phyloP scores from a whole-genome alignment of 257 asterid species.

The Thymus quinquecostatus region DNA sequence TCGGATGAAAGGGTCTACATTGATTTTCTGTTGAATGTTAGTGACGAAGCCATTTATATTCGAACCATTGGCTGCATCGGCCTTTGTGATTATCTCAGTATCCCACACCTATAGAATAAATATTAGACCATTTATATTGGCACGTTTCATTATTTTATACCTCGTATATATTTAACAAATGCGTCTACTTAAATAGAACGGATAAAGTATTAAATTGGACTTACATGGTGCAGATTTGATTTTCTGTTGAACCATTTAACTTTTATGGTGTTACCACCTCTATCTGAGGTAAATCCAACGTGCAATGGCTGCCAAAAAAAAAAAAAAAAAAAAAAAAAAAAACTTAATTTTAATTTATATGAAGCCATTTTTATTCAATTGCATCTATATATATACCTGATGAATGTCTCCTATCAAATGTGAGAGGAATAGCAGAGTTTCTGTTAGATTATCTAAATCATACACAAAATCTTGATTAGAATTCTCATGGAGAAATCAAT shows the following conservation, averaged over 20 bases:
- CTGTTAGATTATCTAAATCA: conserved; percentile 40
- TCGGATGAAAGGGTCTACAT: not conserved
- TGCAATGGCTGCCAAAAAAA: conserved; percentile 44
- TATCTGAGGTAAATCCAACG: conserved; percentile 36
- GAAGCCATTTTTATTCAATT: no score
- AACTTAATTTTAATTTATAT: not conserved
- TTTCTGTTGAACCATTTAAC: conserved; percentile 38
- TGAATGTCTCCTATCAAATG: conserved; percentile 45
- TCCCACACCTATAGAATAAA: conserved; percentile 34
- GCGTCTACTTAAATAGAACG: no score
- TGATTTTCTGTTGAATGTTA: conserved; percentile 32
- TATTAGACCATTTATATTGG: not conserved
- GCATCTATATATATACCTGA: conserved; percentile 31
- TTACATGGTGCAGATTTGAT: conserved; percentile 38
- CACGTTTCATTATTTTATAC: no score
- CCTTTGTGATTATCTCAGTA: conserved; percentile 33
- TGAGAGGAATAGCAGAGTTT: conserved; percentile 39
- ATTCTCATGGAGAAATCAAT: not conserved
- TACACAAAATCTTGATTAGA: not conserved
- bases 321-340: no score
- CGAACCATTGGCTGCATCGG: conserved; percentile 14
- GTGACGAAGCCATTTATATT: conserved; percentile 2
- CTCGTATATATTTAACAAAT: no score
- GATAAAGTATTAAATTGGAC: not conserved
- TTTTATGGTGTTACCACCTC: conserved; percentile 40